Conservation (phyloP, 2,329 filamentous ascomycete genomes). For the Magnaporthales sp. region DNA sequence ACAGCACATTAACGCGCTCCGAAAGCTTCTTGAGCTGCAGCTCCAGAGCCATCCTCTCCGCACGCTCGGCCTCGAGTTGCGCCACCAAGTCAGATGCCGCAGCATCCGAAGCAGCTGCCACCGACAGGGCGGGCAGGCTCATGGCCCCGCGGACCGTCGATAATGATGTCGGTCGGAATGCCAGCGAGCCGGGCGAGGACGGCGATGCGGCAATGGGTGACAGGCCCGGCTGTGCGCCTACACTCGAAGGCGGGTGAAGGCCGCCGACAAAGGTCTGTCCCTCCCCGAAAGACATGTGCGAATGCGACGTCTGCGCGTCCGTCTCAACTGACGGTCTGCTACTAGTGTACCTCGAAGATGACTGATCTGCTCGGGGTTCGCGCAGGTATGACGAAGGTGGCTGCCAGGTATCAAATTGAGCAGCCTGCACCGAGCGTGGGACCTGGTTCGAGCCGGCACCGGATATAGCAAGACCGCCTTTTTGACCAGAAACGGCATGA, state of each 20-base stretch:
- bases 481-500: conserved; percentile 33
- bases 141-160: conserved; percentile 37
- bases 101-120: conserved; percentile 17
- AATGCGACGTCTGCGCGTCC: conserved; percentile 17
- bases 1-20: conserved; percentile 38
- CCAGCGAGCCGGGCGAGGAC: conserved; percentile 10
- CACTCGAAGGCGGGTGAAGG: conserved; percentile 25
- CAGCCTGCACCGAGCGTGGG: conserved; percentile 11
- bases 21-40: conserved; percentile 44
- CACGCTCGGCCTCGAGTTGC: conserved; percentile 48
- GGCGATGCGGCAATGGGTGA: conserved; percentile 9
- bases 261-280: conserved; percentile 35
- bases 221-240: conserved; percentile 18
- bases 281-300: conserved; percentile 36
- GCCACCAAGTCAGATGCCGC: conserved; percentile 26
- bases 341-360: conserved; percentile 21
- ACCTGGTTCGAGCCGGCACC: conserved; percentile 13
- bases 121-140: conserved; percentile 32
- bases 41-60: conserved; percentile 46
- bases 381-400: not conserved
- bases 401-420: not conserved
- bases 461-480: conserved; percentile 3
- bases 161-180: conserved; percentile 32
- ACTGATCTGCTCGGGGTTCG: conserved; percentile 13
- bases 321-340: conserved; percentile 30